Evolutionary conservation across 257 asterid species (phyloP).

Genomic region (Scutellaria galericulata): DNA sequence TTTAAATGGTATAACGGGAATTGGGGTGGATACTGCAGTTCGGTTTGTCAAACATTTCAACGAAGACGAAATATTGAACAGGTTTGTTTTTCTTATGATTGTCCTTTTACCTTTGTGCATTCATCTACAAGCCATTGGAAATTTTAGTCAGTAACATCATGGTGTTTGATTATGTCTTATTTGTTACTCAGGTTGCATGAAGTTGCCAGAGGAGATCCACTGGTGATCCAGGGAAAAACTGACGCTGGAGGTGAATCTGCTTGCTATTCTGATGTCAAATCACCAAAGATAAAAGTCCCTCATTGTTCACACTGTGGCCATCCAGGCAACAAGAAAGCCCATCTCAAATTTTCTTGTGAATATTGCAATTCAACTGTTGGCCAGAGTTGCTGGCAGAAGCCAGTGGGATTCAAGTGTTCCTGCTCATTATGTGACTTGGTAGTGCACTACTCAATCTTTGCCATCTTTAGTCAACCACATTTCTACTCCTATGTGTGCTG

Average conservation of each 20-base stretch:
- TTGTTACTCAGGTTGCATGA: constrained; percentile 64
- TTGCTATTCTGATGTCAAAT: constrained; percentile 45
- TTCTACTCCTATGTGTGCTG: not conserved
- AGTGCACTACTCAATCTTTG: constrained; percentile 27
- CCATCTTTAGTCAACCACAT: not conserved
- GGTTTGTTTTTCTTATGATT: constrained; percentile 47
- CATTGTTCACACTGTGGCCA: constrained; percentile 97
- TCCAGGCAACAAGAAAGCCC: constrained; percentile 87
- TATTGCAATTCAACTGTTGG: constrained; percentile 60
- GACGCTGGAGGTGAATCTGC: constrained; percentile 23
- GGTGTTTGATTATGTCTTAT: constrained; percentile 8
- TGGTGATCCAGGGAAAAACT: constrained; percentile 31
- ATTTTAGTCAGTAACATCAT: constrained; percentile 12
- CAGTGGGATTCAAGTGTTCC: constrained; percentile 72
- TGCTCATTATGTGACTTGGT: constrained; percentile 79
- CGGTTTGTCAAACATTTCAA: constrained; percentile 78
- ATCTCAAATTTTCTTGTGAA: constrained; percentile 70
- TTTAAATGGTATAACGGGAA: constrained; percentile 76
- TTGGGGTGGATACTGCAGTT: constrained; percentile 82
- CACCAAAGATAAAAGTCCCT: constrained; percentile 54
- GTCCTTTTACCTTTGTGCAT: not conserved
- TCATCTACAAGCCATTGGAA: constrained; percentile 8
- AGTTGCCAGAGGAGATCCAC: constrained; percentile 55
- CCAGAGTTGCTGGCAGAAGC: constrained; percentile 63
- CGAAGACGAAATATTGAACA: constrained; percentile 69